Evolutionary conservation across 1,284 basidiomycete genomes (phyloP), one percentile per base, ranked within the genome.

Genomic region (Boletus sp.): DNA sequence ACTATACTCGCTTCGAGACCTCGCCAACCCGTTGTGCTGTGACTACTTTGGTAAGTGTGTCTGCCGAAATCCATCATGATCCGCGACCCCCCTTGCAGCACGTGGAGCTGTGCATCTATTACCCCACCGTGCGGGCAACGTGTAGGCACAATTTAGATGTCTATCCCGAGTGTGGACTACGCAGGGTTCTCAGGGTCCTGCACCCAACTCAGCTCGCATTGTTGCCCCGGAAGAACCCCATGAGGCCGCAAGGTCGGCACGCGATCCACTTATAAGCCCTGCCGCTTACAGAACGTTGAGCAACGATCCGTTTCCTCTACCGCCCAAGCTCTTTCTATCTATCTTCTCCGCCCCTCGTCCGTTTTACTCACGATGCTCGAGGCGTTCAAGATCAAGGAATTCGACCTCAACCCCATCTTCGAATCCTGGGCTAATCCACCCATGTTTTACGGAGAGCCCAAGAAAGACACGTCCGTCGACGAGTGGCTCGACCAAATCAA

Each of bases 321-420:
- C 46, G 55, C 55, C 29, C 39, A 53, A 53, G 42, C 50, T 24
- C 55, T 48, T 43, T 35, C 31, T 45, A 35, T 37, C 31, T 43
- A 20, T 47, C 36, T 33, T 46, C 44, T 39, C 51, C 47, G 13
- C 18, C 12, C 41, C 41, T 42, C 44, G 7, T 59, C 53, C 33
- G 7, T 43, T 55, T 45, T 43, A 46, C 37, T 46, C 55, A 57
- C 65, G 50, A 84, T 90, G 78, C 80, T 90, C 45, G 82, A 84
- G 66, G 85, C 84, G 53, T 89, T 91, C 80, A 88, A 86, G 73
- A 77, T 88, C 68, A 88, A 89, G 65, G 80, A 85, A 22, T 89
- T 84, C 69, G 82, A 89, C 74, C 82, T 90, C 62, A 81, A 84
- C 61, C 84, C 86, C 35, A 68, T 88, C 61, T 82, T 78, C 65